Evolutionary conservation across 139 green algal genomes (phyloP).

Genomic region (Volvox reticuliferus): DNA sequence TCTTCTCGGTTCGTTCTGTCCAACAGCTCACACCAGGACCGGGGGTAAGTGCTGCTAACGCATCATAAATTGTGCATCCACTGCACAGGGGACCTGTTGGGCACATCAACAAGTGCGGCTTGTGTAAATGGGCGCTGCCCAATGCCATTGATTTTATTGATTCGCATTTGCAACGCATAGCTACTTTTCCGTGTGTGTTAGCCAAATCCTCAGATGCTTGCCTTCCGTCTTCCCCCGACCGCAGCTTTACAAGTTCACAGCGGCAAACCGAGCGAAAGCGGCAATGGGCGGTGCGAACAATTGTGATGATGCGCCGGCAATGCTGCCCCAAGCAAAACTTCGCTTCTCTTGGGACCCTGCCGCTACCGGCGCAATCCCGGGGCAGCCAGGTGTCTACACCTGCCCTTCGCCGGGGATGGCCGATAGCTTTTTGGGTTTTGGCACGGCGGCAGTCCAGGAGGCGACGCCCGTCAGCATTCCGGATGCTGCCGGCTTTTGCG

Average conservation of each 20-base stretch:
- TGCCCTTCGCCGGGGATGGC: background rate
- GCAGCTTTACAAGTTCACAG: background rate
- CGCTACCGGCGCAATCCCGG: background rate
- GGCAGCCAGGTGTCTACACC: background rate
- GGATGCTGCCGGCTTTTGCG: background rate
- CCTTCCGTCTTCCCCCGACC: background rate
- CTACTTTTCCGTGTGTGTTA: too few species aligned
- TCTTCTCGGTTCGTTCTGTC: background rate
- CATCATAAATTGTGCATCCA: too few species aligned
- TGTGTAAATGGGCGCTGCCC: too few species aligned
- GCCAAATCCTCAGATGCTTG: too few species aligned
- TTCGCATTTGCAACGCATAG: too few species aligned
- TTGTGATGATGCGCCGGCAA: background rate
- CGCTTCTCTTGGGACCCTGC: slow-evolving; percentile 41
- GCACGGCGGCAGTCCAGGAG: background rate
- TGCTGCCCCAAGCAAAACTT: slow-evolving; percentile 17
- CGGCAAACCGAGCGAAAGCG: background rate
- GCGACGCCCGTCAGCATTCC: background rate
- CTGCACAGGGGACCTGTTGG: too few species aligned
- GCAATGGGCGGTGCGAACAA: too few species aligned
- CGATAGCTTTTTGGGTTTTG: slow-evolving; percentile 2
- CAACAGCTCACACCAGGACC: background rate
- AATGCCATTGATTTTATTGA: too few species aligned
- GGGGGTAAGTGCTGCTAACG: background rate
- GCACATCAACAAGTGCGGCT: too few species aligned